Evolutionary conservation across 2,329 filamentous ascomycete species (phyloP), one percentile per base, ranked within the genome.

Genomic region (Chaetomium sp.): DNA sequence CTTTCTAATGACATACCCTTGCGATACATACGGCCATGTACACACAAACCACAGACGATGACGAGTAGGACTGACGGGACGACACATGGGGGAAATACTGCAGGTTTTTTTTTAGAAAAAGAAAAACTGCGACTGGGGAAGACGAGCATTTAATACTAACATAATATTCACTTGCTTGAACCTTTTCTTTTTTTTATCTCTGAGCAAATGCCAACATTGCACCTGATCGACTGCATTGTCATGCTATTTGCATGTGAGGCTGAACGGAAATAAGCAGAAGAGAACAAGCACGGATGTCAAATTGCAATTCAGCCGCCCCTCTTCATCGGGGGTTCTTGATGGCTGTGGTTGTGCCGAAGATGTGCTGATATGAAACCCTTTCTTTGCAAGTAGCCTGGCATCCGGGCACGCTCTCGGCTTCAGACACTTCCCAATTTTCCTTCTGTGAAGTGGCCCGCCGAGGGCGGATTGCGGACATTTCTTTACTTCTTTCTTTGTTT

Each of bases 321-420:
- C 71, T 72, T 74, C 63, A 66, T 71, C 19, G 34, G 27, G 14
- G 45, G 52, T 59, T 59, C 75, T 66, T 52, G 74, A 85, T 96
- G 89, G 87, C 89, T 91, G 84, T 79, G 81, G 84, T 91, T 94
- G 91, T 90, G 91, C 91, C 91, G 89, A 91, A 95, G 90, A 95
- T 90, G 90, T 96, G 91, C 91, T 94, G 82, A 95, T 79, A 94
- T 80, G 69, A 72, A 85, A 71, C 61, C 62, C 63, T 49, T 52
- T 27, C 19, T 63, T 59, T 63, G 70, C 71, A 68, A 64, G 68
- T 59, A 69, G 67, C 67, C 68, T 67, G 69, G 69, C 64, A 66
- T 69, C 68, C 68, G 67, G 68, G 68, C 65, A 69, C 67, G 66
- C 52, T 59, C 52, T 58, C 49, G 55, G 62, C 62, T 27, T 27